Evolutionary conservation across 139 green algal genomes (phyloP).

Genomic region (Gonium pectorale): DNA sequence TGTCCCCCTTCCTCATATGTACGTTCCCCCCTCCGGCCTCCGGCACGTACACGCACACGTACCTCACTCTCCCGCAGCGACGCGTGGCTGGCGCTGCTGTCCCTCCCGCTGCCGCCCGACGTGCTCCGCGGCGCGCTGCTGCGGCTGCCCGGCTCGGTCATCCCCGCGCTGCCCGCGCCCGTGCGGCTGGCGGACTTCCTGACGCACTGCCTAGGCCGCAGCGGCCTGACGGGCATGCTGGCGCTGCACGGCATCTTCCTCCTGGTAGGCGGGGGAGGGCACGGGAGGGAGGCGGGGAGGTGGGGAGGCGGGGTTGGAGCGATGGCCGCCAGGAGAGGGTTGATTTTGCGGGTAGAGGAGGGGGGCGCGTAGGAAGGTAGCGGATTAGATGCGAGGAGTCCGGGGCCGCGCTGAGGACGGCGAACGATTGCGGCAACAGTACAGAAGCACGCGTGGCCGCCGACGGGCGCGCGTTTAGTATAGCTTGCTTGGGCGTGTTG

Average conservation of each 20-base stretch:
- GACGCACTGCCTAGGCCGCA: conserved; percentile 75
- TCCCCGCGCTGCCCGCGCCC: conserved; percentile 84
- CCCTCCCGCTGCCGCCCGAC: conserved; percentile 77
- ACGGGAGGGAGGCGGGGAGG: background rate
- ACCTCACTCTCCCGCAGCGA: conserved; percentile 53
- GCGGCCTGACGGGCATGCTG: conserved; percentile 89
- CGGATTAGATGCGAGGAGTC: no score
- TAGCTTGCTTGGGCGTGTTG: no score
- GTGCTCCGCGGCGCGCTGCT: conserved; percentile 80
- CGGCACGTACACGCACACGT: no score
- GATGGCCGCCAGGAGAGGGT: no score
- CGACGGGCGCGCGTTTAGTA: no score
- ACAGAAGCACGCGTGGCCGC: no score
- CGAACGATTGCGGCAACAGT: no score
- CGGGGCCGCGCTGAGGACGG: no score
- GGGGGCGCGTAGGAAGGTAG: no score
- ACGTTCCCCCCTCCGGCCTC: background rate
- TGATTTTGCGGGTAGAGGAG: no score
- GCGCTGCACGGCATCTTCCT: conserved; percentile 94
- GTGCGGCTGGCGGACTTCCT: conserved; percentile 93
- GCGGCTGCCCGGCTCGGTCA: conserved; percentile 75
- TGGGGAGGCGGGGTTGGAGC: no score
- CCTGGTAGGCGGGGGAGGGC: conserved; percentile 70
- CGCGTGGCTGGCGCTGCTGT: conserved; percentile 90
- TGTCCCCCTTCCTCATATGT: no score